These are phyloP conservation scores for Coemansia sp. DNA, from an alignment of 192 early-diverging fungal species.

Conservation along the genomic window DNA sequence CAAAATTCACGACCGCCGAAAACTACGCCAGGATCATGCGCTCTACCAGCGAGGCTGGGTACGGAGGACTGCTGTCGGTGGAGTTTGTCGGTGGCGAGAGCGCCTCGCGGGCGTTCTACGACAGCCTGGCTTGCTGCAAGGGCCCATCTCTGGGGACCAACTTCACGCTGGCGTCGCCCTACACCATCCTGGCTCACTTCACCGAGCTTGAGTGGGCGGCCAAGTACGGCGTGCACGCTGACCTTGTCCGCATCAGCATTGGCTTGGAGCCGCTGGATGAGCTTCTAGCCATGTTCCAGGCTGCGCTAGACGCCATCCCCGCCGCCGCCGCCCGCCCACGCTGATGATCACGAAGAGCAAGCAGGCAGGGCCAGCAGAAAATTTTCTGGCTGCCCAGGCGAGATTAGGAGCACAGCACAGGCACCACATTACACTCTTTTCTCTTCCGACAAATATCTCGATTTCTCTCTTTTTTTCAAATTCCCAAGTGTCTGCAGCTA, in stretches of 20 bases:
- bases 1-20: constrained; percentile 70
- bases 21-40: constrained; percentile 69
- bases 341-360: background rate
- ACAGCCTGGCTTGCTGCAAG: constrained; percentile 77
- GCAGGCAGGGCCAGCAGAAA: no score
- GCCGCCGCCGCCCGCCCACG: background rate
- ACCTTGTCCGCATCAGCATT: constrained; percentile 84
- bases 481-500: background rate
- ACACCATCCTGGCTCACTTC: constrained; percentile 95
- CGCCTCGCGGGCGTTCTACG: constrained; percentile 71
- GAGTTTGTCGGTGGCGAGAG: constrained; percentile 58
- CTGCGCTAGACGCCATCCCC: constrained; percentile 63
- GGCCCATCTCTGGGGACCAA: constrained; percentile 96
- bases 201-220: constrained; percentile 92
- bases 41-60: constrained; percentile 60
- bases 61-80: constrained; percentile 86
- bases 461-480: constrained; percentile 1
- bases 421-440: no score
- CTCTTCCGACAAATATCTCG: background rate
- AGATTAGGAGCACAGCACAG: no score
- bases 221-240: constrained; percentile 68
- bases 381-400: background rate
- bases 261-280: constrained; percentile 76
- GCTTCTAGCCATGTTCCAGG: constrained; percentile 69
- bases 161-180: constrained; percentile 92